A percentile compares a stretch with the other conserved stretches of the same genome.
These are phyloP conservation scores for Coprinopsis marcescibilis DNA, from an alignment of 768 basidiomycete species.

Conservation along the genomic window DNA sequence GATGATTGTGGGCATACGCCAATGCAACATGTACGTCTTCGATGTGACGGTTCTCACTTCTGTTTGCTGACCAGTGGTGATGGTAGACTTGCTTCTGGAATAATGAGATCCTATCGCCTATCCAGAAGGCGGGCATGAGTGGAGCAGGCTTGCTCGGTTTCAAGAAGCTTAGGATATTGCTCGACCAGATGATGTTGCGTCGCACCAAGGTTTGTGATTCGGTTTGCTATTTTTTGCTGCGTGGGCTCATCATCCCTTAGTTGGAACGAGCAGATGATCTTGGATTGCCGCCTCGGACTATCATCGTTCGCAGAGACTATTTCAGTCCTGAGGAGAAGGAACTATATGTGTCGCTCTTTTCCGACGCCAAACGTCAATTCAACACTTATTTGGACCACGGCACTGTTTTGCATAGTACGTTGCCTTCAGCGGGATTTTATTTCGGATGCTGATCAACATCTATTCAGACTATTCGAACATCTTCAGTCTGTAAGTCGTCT, in stretches of 20 bases:
- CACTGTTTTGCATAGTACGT: constrained; percentile 87
- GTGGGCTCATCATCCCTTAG: too few relatives aligned
- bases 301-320: constrained; percentile 82
- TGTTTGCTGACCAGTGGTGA: constrained; percentile 8
- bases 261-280: constrained; percentile 95
- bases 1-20: constrained; percentile 85
- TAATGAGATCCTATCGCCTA: constrained; percentile 92
- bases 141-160: constrained; percentile 81
- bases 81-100: constrained; percentile 96
- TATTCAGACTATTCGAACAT: constrained; percentile 80
- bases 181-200: constrained; percentile 95
- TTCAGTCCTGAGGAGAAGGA: constrained; percentile 98
- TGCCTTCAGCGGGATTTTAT: too few relatives aligned
- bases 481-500: constrained; percentile 69
- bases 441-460: background rate
- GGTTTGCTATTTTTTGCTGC: too few relatives aligned
- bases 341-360: constrained; percentile 84
- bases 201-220: constrained; percentile 70
- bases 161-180: constrained; percentile 83
- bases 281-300: constrained; percentile 87
- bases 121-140: constrained; percentile 82
- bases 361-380: constrained; percentile 90
- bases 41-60: constrained; percentile 1
- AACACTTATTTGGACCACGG: constrained; percentile 86
- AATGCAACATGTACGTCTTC: constrained; percentile 57